Percentiles rank a stretch among this genome's conserved stretches.
Conservation (phyloP, 257 asterid genomes). For the Solanum chilense region DNA sequence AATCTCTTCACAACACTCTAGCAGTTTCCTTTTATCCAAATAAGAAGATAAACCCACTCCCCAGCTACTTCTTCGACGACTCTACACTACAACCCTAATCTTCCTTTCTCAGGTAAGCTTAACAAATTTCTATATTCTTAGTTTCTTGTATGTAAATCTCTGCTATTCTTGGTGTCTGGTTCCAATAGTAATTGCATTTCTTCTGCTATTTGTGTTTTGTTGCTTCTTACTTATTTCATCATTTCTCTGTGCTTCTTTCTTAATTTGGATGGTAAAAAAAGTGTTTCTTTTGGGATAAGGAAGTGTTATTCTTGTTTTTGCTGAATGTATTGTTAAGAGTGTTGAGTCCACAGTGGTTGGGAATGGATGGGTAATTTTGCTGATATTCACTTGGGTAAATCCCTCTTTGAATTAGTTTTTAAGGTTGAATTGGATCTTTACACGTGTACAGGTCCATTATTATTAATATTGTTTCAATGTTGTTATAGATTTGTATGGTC, state of each 20-base stretch:
- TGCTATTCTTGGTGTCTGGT: background rate
- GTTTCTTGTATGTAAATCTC: background rate
- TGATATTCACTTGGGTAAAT: background rate
- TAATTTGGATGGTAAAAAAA: background rate
- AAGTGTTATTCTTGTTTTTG: background rate
- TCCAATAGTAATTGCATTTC: background rate
- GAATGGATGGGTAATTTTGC: background rate
- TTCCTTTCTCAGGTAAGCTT: background rate
- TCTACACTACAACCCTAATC: background rate
- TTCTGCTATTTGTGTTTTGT: background rate
- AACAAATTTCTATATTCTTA: background rate
- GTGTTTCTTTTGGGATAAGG: background rate
- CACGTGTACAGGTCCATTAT: background rate
- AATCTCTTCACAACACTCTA: background rate
- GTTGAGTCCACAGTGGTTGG: background rate
- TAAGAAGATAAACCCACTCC: background rate
- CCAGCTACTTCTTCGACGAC: background rate
- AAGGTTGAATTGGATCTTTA: too few relatives aligned
- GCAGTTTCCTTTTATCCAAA: background rate
- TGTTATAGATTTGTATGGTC: background rate
- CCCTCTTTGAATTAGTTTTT: background rate
- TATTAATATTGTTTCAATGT: background rate
- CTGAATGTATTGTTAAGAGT: background rate
- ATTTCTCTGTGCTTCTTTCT: background rate
- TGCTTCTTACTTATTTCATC: background rate